Evolutionary conservation across 345 rosid genomes (phyloP).

Genomic region (Populus pruinosa): DNA sequence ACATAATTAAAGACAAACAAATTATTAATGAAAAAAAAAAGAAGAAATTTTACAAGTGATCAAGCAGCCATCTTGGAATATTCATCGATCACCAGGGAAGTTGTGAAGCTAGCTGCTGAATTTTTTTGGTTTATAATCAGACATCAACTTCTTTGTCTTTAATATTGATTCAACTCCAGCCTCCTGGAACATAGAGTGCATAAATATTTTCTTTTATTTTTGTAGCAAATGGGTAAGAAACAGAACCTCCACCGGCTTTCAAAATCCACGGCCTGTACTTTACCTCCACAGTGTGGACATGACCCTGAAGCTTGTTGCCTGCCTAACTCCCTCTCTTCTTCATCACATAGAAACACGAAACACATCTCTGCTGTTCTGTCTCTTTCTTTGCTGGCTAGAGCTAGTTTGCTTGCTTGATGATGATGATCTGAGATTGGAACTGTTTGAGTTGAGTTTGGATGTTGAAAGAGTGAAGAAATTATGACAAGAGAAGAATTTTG

Average conservation of each 20-base stretch:
- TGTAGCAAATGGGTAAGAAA: slow-evolving; percentile 18
- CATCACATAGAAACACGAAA: slow-evolving; percentile 10
- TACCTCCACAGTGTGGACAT: slow-evolving; percentile 23
- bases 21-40: neutral
- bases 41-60: neutral
- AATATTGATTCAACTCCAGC: slow-evolving; percentile 4
- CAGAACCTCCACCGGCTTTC: slow-evolving; percentile 22
- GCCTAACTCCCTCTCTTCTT: slow-evolving; percentile 17
- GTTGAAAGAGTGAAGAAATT: neutral
- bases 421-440: neutral
- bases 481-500: neutral
- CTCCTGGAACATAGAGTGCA: slow-evolving; percentile 13
- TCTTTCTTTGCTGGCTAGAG: neutral
- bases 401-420: neutral
- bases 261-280: slow-evolving; percentile 23
- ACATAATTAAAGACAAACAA: neutral
- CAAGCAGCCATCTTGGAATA: neutral
- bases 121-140: neutral
- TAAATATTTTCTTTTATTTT: slow-evolving; percentile 8
- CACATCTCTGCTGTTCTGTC: slow-evolving; percentile 3
- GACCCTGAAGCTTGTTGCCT: slow-evolving; percentile 25
- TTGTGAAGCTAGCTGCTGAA: neutral
- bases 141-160: neutral
- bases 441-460: neutral
- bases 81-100: neutral